Conservation (phyloP, 2,329 filamentous ascomycete species). For the Microdochium nivale region DNA sequence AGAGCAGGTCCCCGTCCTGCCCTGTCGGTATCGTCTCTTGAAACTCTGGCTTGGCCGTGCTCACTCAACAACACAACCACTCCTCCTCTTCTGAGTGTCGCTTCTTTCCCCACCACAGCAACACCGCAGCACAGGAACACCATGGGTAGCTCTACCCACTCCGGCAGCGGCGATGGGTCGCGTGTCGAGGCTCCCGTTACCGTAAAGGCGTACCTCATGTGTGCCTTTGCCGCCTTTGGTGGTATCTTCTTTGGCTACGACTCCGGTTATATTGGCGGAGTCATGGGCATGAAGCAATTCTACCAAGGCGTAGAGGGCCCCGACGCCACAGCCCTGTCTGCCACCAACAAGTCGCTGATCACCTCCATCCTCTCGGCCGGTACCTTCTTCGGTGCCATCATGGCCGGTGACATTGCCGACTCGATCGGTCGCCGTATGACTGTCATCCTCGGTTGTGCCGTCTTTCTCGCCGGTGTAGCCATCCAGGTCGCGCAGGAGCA, state of each 20-base stretch:
- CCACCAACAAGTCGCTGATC: constrained; percentile 46
- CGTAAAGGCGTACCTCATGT: constrained; percentile 37
- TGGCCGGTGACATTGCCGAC: constrained; percentile 71
- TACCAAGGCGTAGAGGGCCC: constrained; percentile 22
- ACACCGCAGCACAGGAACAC: not conserved
- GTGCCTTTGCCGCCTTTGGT: constrained; percentile 22
- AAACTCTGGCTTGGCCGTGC: not conserved
- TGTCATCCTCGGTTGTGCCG: constrained; percentile 59
- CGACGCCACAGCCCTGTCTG: constrained; percentile 21
- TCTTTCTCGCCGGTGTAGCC: constrained; percentile 62
- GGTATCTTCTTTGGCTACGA: constrained; percentile 32
- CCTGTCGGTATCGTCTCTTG: not conserved
- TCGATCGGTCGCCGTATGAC: constrained; percentile 65
- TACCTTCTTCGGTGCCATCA: constrained; percentile 72
- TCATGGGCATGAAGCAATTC: constrained; percentile 28
- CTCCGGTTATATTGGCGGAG: constrained; percentile 29
- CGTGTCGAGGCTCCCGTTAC: constrained; percentile 51
- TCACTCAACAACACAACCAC: not conserved
- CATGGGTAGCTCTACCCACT: constrained; percentile 12
- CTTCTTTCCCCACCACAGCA: not conserved
- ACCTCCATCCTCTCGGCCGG: constrained; percentile 69
- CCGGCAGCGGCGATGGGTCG: constrained; percentile 37
- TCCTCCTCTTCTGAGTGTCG: not conserved
- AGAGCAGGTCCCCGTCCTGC: not conserved
- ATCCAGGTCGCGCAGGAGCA: constrained; percentile 51